Evolutionary conservation across 2,329 filamentous ascomycete genomes (phyloP), one percentile per base, ranked within the genome.

Genomic region (Aspergillus arachidicola): DNA sequence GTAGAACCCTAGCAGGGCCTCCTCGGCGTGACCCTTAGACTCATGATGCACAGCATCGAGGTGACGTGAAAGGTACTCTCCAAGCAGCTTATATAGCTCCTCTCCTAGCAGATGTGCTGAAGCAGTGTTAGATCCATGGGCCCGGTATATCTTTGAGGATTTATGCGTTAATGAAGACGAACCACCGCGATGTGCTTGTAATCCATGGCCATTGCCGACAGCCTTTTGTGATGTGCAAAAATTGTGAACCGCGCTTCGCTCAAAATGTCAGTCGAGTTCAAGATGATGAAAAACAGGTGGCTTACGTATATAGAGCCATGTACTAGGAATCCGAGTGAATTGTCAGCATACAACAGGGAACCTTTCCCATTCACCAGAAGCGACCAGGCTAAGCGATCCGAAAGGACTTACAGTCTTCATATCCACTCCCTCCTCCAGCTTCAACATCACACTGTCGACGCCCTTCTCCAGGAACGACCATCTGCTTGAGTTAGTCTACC

Each of bases 161-260:
- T n/a, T 51, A 16, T 38, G 48, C 50, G 48, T 32, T 28, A 14
- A 50, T n/a, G 36, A n/a, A 38, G 43, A 74, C 78, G 57, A 82
- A 89, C 92, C 92, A 78, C 93, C 93, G 66, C 91, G 85, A 76
- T 92, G 90, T 67, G 87, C 86, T 41, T 84, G 68, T 78, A 75
- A 76, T 72, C 82, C 70, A 72, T 79, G 76, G 68, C 79, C 68
- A 58, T 86, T 84, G n/a, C 87, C 86, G 51, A 94, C 89, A 1
- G 93, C 93, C 78, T 98, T 98, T 79, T 98, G 95, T 28, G 95
- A 97, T 61, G 95, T 99, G 79, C 95, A 99, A 80, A 99, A 99
- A 82, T 99, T 97, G 82, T 99, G 95, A 57, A 99, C 95, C 65
- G 94, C 93, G 59, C 86, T 94, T 76, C 60, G 60, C 59, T 67